Conservation (phyloP, 495 filamentous ascomycete species). For the Lasiosphaeria ovina region DNA sequence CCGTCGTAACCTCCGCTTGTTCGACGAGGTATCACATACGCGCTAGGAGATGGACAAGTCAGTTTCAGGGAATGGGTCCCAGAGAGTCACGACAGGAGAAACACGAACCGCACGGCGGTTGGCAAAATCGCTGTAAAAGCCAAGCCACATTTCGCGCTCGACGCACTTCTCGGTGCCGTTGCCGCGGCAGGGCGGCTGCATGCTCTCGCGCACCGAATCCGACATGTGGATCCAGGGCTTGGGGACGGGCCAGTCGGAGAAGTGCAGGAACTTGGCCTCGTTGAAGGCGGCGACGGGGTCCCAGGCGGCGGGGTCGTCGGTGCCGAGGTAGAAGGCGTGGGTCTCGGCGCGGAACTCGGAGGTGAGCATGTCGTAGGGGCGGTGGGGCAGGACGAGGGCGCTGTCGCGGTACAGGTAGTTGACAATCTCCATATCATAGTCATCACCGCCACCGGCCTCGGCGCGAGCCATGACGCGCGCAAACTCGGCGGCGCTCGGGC, state of each 20-base stretch:
- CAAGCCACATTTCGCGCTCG: slow-evolving; percentile 66
- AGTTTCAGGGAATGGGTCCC: neutral
- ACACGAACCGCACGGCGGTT: slow-evolving; percentile 52
- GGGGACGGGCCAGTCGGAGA: slow-evolving; percentile 76
- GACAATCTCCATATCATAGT: slow-evolving; percentile 73
- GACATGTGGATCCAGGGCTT: slow-evolving; percentile 75
- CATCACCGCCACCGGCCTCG: slow-evolving; percentile 35
- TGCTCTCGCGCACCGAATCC: slow-evolving; percentile 49
- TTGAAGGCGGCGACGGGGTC: slow-evolving; percentile 59
- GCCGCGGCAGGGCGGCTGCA: slow-evolving; percentile 55
- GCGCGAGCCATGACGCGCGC: slow-evolving; percentile 50
- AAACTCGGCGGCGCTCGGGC: slow-evolving; percentile 58
- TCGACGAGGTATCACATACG: neutral
- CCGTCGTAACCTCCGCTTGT: too few relatives aligned
- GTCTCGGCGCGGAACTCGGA: slow-evolving; percentile 65
- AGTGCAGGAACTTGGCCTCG: slow-evolving; percentile 76
- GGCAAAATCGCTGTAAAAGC: slow-evolving; percentile 68
- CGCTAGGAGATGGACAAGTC: neutral
- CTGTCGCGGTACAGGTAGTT: slow-evolving; percentile 66
- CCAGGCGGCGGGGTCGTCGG: slow-evolving; percentile 58
- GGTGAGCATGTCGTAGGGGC: slow-evolving; percentile 66
- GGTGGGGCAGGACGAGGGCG: slow-evolving; percentile 73
- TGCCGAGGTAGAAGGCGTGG: slow-evolving; percentile 63
- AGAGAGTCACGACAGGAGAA: neutral
- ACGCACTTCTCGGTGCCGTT: slow-evolving; percentile 52